Evolutionary conservation across 768 basidiomycete species (phyloP), one percentile per base, ranked within the genome.

Genomic region (Goffeauzyma gilvescens): DNA sequence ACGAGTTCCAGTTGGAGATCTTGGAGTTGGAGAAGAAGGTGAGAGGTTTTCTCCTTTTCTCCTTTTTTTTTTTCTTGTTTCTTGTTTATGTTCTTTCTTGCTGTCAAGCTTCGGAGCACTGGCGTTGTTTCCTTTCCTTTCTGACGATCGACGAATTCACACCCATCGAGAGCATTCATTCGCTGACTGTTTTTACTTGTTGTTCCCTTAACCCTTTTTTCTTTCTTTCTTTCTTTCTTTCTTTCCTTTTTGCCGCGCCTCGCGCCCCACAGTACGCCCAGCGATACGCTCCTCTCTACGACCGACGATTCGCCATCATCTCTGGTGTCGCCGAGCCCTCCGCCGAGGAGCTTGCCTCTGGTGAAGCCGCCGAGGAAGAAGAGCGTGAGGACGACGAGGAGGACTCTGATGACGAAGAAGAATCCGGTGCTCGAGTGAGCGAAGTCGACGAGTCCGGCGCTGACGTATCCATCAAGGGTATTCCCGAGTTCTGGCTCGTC

Each of bases 401-500:
- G 12, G 67, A 75, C 41, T 71, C 69, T 47, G 47, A 48, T 31
- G 44, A 32, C n/a, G 45, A 43, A 20, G 46, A 47, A 7, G 75
- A 72, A 45, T 55, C 64, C 25, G 55, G 46, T 20, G 58, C 69
- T 26, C 43, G 53, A 30, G 42, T 53, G 37, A 45, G 48, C 13
- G 54, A 51, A 35, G 51, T 57, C 35, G 55, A 62, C 28, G 60
- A 63, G 26, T 54, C 55, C 32, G 41, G 51, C 44, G 44, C 59
- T 46, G 46, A 65, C 34, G 49, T 63, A 27, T 46, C 62, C 21
- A 37, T 58, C 44, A 63, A 65, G 57, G 71, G 78, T 40, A 83
- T 98, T 53, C 84, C 89, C 39, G 80, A 90, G 55, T 98, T 98
- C 73, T 98, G 90, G 90, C 76, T 93, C 55, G 96, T 93, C 1